Base-by-base conservation (phyloP, 2,329 filamentous ascomycete genomes). In the Fusarium ambrosium region DNA sequence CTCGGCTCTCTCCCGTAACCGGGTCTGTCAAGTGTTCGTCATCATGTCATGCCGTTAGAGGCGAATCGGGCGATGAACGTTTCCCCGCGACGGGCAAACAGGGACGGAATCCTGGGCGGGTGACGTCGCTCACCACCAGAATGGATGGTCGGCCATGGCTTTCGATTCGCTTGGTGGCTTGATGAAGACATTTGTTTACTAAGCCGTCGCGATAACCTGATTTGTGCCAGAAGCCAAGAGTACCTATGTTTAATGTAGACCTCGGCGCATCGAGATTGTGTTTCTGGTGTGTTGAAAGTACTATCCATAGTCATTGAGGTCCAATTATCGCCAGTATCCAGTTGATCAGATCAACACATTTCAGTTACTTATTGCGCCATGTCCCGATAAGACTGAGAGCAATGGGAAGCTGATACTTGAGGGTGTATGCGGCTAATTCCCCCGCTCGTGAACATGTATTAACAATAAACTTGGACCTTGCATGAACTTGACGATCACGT, bases 51-150 rank as follows among this genome's bases (percentile, higher is more conserved):
- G 56, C 64, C 62, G 55, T 72, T 55, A 53, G 56, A 76, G 72
- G 68, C 71, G 66, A 70, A 78, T 77, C 69, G 71, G 73, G 56
- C 59, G 43, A 73, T 75, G 39, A 53, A 68, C 66, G 61, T 66
- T 55, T 65, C 76, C 76, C 74, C 65, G 62, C 68, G 76, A 71
- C 48, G 64, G 67, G 64, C 62, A 78, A 78, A 78, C 76, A 74
- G 70, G 77, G 69, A 74, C 43, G 64, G 65, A 75, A 76, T 74
- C 77, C 73, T 71, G 60, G 75, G 60, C 66, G 41, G 68, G 77
- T 78, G 77, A 78, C 77, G 77, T 78, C 77, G 77, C 60, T 62
- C 70, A 70, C 53, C 37, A 61, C 60, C 53, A 59, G 16, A 62
- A 32, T 29, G 39, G 51, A 71, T 32, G 72, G 53, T 69, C 59